phyloP scores from a whole-genome alignment of 2,329 filamentous ascomycete genomes.

The Phoma sp. region DNA sequence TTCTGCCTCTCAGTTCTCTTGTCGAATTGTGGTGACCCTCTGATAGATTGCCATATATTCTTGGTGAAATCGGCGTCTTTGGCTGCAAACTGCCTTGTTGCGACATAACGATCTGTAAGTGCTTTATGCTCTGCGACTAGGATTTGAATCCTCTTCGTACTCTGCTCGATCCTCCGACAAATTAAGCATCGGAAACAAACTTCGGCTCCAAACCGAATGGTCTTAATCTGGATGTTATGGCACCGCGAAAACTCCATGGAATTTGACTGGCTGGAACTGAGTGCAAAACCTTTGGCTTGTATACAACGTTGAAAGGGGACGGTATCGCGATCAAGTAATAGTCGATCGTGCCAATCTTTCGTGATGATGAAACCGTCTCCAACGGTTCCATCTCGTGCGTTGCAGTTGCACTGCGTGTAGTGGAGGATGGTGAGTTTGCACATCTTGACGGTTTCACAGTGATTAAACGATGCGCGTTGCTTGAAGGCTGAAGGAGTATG shows the following conservation, averaged over 20 bases:
- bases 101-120: not conserved
- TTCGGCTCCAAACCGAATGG: not conserved
- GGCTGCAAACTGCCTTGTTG: not conserved
- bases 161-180: not conserved
- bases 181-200: conserved; percentile 1
- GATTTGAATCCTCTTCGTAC: not conserved
- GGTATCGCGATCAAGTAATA: not conserved
- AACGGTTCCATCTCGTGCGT: not conserved
- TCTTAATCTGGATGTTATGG: not conserved
- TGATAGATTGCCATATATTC: conserved; percentile 1
- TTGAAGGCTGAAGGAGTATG: not conserved
- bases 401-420: not conserved
- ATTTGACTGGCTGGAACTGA: not conserved
- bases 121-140: not conserved
- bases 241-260: not conserved
- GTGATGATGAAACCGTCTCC: conserved; percentile 1
- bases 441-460: not conserved
- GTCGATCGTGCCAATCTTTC: not conserved
- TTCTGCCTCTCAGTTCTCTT: not conserved
- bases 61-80: not conserved
- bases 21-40: not conserved
- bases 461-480: not conserved
- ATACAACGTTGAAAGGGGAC: not conserved
- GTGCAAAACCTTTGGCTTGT: not conserved
- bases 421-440: conserved; percentile 1